Base-by-base conservation (phyloP, 805 yeast species). In the Kodamaea laetipori region DNA sequence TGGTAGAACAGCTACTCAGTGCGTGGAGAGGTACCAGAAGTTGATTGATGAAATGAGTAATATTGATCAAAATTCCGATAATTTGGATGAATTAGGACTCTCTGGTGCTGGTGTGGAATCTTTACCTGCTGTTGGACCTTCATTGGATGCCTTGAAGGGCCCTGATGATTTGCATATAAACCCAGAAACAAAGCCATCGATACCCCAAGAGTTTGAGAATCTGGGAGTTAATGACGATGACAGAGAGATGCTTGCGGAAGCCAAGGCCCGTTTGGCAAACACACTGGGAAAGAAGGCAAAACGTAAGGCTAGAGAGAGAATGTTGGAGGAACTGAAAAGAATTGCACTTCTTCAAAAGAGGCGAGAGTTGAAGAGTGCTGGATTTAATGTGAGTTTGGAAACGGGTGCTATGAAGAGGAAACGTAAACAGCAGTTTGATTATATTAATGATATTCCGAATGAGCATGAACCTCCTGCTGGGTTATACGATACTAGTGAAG, bases 241-340 rank as follows among this genome's bases (percentile, higher is more conserved):
- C 55, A 68, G 77, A 44, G 97, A 92, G 60, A 89, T 90, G 97
- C 63, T 90, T 6, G 80, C 88, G n/a, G 99, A 94, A 59, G 99
- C 99, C 0, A 77, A 84, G 37, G 96, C 97, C 1, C 77, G 99
- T 53, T 68, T 92, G 50, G 87, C 95, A 9, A 90, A 89, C 55
- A 90, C 97, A 0, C 89, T 86, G 60, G 99, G 98, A 47, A 90
- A 90, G 53, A 92, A 92, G 63, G 97, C 97, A 0, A 87, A 90
- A 46, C 67, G 98, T 46, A 89, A 90, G 58, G 87, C 84, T 2
- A 71, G 97, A 45, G 98, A 92, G 59, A 69, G 94, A 39, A 75
- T 86, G 77, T 66, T 89, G 35, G 86, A 82, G 39, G 95, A 90
- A 56, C 85, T 88, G 46, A 76, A 81, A 53, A 66, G 95, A 24